Evolutionary conservation across 305 asterid species (phyloP).

Genomic region (Fraxinus baroniana): DNA sequence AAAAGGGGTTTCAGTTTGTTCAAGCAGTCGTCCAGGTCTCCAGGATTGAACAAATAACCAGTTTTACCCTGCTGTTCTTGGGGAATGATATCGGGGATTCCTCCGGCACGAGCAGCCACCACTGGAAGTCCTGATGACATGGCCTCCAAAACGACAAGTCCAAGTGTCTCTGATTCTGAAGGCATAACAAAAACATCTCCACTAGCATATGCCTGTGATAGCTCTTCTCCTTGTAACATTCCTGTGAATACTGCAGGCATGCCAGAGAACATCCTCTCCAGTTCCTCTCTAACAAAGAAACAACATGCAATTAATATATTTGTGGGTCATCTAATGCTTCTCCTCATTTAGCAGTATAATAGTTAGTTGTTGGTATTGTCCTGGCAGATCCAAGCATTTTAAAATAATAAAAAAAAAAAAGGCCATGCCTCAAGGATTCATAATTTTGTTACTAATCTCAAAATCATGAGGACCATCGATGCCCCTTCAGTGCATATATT

Average conservation of each 20-base stretch:
- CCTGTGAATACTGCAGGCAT: constrained; percentile 90
- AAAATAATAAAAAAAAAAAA: not conserved
- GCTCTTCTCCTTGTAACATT: constrained; percentile 89
- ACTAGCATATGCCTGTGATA: constrained; percentile 92
- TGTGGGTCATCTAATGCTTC: not conserved
- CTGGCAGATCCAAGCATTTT: not conserved
- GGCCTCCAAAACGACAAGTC: constrained; percentile 89
- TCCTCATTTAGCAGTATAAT: not conserved
- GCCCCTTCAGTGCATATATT: not conserved
- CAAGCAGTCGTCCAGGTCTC: constrained; percentile 84
- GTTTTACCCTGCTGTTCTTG: constrained; percentile 84
- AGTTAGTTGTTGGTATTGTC: not conserved
- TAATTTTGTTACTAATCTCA: not conserved
- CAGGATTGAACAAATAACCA: constrained; percentile 71
- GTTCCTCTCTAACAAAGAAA: constrained; percentile 58
- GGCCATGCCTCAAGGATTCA: not conserved
- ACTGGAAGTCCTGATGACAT: constrained; percentile 97
- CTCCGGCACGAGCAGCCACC: constrained; percentile 95
- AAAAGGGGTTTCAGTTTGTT: constrained; percentile 69
- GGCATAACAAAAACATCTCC: constrained; percentile 97
- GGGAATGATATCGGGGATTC: constrained; percentile 84
- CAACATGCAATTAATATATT: not conserved
- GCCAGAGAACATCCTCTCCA: constrained; percentile 69
- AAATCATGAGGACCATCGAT: not conserved
- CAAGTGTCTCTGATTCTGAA: constrained; percentile 95